Evolutionary conservation across 2,329 filamentous ascomycete genomes (phyloP), one percentile per base, ranked within the genome.

Genomic region (Ploettnerulaceae sp.): DNA sequence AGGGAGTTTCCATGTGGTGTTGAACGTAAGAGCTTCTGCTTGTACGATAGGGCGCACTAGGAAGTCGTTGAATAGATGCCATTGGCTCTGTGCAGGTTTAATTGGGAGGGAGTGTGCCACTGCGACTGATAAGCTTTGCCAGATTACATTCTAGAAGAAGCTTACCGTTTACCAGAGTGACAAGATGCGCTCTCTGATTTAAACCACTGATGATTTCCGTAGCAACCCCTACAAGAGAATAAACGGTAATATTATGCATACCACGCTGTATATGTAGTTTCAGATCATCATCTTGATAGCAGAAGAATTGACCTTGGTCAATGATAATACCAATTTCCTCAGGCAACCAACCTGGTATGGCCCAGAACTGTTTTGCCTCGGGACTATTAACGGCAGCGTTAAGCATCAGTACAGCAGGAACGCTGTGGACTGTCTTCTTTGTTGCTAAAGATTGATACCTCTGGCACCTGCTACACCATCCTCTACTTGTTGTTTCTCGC

Each of bases 1-100:
- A 0, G 93, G 93, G 39, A 89, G 75, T 69, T 97, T 98, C 93
- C 93, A 98, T 14, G 82, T 77, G 3, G 89, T 81, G 52, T 91
- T 90, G 66, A 97, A 98, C 18, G 84, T 82, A 14, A 97, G 72
- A 0, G 91, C 94, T 63, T 98, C 91, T 51, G 89, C 83, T 21
- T 79, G 77, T 24, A 83, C 79, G 12, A 95, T 79, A 7, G 84
- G 82, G 9, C 86, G 81, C 17, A 98, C 94, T 26, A 95, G 69
- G 61, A 98, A 98, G 67, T 98, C 93, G 58, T 98, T 98, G 71
- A 98, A 96, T 1, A 98, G 69, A 67, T 97, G 89, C 94, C 94
- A 98, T 57, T 84, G 83, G 59, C 79, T 84, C 53, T 81, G 75
- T 3, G 70, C 71, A 1, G 79, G 74, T 0, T 76, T 64, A 32